A percentile compares a stretch with the other conserved stretches of the same genome.
Evolutionary conservation across 2,329 filamentous ascomycete species (phyloP).

Genomic region (Xenoacremonium recifei): DNA sequence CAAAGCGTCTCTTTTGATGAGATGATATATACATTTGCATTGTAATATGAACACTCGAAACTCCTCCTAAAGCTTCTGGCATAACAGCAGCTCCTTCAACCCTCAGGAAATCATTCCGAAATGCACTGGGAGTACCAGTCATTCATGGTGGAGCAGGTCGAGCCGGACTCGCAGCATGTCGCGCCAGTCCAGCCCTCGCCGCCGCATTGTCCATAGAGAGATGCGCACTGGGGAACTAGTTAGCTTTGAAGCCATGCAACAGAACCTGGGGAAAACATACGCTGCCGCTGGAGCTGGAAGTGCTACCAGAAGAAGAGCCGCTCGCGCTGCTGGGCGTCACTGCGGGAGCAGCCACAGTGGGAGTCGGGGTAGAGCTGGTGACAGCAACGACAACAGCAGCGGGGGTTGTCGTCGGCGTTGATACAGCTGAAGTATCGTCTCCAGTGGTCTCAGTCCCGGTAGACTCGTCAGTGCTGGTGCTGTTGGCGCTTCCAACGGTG

Average conservation of each 20-base stretch:
- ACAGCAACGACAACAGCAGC: not conserved
- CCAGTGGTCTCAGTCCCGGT: not conserved
- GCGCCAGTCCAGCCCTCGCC: conserved; percentile 23
- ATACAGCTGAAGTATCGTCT: conserved; percentile 5
- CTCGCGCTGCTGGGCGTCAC: not conserved
- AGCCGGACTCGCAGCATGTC: conserved; percentile 21
- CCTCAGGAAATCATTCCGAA: conserved; percentile 2
- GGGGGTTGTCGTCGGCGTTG: conserved; percentile 5
- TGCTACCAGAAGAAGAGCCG: not conserved
- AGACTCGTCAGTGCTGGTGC: too few relatives aligned
- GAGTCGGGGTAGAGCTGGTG: conserved; percentile 3
- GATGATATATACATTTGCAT: too few relatives aligned
- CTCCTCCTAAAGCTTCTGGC: not conserved
- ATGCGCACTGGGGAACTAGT: conserved; percentile 15
- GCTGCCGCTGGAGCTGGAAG: not conserved
- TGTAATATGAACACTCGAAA: too few relatives aligned
- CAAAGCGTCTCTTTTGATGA: too few relatives aligned
- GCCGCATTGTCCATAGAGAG: conserved; percentile 20
- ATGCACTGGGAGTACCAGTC: conserved; percentile 24
- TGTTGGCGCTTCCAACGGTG: conserved; percentile 34
- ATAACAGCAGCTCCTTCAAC: not conserved
- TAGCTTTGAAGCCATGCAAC: not conserved
- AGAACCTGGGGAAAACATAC: conserved; percentile 4
- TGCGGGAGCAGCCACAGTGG: conserved; percentile 1
- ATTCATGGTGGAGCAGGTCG: conserved; percentile 19